Percentiles rank a stretch among this genome's conserved stretches.
phyloP scores from a whole-genome alignment of 306 rosid genomes.

The Acacia acuminata region DNA sequence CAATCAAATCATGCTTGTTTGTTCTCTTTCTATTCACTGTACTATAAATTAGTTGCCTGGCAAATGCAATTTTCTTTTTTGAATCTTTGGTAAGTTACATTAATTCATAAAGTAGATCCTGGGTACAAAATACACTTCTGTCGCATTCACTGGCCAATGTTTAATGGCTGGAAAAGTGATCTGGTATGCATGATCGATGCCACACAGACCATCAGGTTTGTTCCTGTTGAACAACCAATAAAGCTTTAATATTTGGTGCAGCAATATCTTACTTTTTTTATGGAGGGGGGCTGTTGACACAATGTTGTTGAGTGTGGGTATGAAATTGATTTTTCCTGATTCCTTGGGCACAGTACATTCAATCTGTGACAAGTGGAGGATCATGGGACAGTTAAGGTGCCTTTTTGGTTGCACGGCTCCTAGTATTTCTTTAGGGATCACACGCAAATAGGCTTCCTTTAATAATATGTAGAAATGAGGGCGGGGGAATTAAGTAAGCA shows the following conservation, averaged over 20 bases:
- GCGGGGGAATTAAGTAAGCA: background rate
- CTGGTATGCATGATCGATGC: background rate
- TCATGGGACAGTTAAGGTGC: background rate
- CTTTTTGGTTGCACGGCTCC: background rate
- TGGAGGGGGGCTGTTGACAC: background rate
- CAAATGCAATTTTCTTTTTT: slow-evolving; percentile 15
- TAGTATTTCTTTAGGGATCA: background rate
- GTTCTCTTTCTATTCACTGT: background rate
- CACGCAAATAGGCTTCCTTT: background rate
- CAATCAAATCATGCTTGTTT: slow-evolving; percentile 5
- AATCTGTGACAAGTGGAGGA: background rate
- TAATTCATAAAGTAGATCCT: background rate
- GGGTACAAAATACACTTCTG: background rate
- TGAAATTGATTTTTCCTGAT: background rate
- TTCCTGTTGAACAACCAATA: background rate
- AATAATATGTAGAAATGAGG: background rate
- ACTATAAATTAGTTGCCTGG: background rate
- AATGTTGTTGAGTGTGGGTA: background rate
- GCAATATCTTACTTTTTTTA: background rate
- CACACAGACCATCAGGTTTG: background rate
- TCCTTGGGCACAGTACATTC: background rate
- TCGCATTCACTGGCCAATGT: background rate
- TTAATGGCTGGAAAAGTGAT: background rate
- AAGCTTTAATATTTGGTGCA: background rate
- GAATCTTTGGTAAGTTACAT: background rate